phyloP scores from a whole-genome alignment of 768 basidiomycete species.

The Tylopilus intermedius region DNA sequence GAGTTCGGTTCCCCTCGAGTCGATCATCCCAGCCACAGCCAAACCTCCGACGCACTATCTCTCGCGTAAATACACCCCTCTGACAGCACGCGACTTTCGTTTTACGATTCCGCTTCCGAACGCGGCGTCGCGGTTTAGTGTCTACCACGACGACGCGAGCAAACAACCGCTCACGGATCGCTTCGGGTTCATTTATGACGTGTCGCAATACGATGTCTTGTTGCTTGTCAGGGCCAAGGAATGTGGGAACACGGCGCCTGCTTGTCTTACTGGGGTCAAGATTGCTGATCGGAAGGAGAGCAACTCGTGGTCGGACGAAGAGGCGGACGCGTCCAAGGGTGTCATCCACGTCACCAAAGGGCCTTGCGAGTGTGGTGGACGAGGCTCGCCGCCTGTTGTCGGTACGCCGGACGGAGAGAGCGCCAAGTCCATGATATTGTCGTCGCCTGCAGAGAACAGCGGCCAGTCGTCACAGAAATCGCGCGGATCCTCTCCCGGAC shows the following conservation, averaged over 20 bases:
- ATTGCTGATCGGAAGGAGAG: conserved; percentile 80
- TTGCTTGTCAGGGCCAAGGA: conserved; percentile 68
- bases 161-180: conserved; percentile 72
- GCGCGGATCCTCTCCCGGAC: conserved; percentile 42
- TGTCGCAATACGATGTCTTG: conserved; percentile 74
- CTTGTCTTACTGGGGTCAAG: conserved; percentile 82
- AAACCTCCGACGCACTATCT: conserved; percentile 86
- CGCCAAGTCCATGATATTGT: conserved; percentile 8
- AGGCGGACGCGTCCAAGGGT: conserved; percentile 36
- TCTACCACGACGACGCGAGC: conserved; percentile 47
- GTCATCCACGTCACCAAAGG: conserved; percentile 38
- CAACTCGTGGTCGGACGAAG: conserved; percentile 71
- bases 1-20: conserved; percentile 63
- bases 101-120: conserved; percentile 61
- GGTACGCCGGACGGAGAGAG: conserved; percentile 10
- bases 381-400: conserved; percentile 4
- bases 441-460: conserved; percentile 18
- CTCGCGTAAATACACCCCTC: conserved; percentile 65
- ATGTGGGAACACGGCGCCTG: conserved; percentile 72
- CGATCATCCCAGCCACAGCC: conserved; percentile 73
- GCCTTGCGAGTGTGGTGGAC: conserved; percentile 38
- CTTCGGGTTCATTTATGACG: conserved; percentile 88
- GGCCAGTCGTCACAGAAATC: conserved; percentile 28
- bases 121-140: conserved; percentile 50
- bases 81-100: conserved; percentile 69